Evolutionary conservation across 495 filamentous ascomycete species (phyloP), one percentile per base, ranked within the genome.

Genomic region (Xylaria grammica): DNA sequence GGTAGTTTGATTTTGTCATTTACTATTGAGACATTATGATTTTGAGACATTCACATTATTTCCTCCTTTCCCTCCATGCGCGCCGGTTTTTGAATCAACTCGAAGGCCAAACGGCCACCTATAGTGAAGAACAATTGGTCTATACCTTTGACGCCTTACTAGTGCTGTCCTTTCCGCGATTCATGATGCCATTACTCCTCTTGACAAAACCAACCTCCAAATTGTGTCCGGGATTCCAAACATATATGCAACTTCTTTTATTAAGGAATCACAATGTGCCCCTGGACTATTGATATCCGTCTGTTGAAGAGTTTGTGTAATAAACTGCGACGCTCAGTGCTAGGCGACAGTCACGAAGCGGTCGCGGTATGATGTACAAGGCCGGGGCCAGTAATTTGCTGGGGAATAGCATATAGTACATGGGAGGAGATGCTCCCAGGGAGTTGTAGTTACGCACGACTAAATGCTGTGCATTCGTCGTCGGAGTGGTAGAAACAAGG

Each of bases 11-110:
- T 45, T 20, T 62, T 27, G 54, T 34, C 42, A 8, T 64, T 64
- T 73, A 67, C 64, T 71, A 73, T 73, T 69, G 66, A 71, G 69
- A 69, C 69, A 73, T 73, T 73, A 73, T 58, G 60, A 67, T 71
- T 52, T 58, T 69, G 67, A 63, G 62, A 69, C 51, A 66, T 71
- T 66, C 56, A 56, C 62, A 71, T 68, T 64, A 71, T 67, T 36
- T 52, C 27, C 24, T 27, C 46, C 46, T 51, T 45, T 32, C 48
- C 55, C 10, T 48, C 19, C 36, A 58, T 45, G 1, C 4, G 36
- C 15, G 11, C 3, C 38, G 36, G 19, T 49, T 20, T 19, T 42
- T 56, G 30, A n/a, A 22, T 56, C 34, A 6, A 11, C 13, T 42
- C 34, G 40, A 56, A 22, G 17, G 17, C 17, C 8, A 44, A 20